phyloP scores from a whole-genome alignment of 129 eudicot species.

The Logfia minima region DNA sequence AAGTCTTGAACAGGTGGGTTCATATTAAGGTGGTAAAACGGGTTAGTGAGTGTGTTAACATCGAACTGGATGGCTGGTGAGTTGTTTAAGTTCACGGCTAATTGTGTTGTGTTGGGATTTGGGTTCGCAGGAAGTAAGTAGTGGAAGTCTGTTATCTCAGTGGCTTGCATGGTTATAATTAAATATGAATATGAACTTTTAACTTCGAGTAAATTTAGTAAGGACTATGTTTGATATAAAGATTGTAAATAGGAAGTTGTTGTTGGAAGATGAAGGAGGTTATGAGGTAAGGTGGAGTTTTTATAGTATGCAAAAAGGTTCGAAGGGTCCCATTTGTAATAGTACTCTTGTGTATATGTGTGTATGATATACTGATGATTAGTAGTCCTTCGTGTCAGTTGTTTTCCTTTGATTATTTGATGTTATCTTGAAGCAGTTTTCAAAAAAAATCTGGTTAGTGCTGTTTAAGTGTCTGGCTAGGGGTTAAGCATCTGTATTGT shows the following conservation, averaged over 20 bases:
- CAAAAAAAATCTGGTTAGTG: not conserved
- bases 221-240: slow-evolving; percentile 5
- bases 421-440: not conserved
- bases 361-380: slow-evolving; percentile 20
- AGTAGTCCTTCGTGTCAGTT: not conserved
- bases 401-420: slow-evolving; percentile 14
- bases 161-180: slow-evolving; percentile 69
- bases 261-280: slow-evolving; percentile 55
- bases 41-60: slow-evolving; percentile 43
- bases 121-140: slow-evolving; percentile 58
- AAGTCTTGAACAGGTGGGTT: slow-evolving; percentile 60
- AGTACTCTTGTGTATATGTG: not conserved
- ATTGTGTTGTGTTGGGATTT: slow-evolving; percentile 43
- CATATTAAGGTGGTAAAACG: slow-evolving; percentile 55
- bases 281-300: slow-evolving; percentile 43
- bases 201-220: slow-evolving; percentile 6
- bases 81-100: slow-evolving; percentile 40
- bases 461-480: slow-evolving; percentile 7
- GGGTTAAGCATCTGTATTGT: not conserved
- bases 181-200: slow-evolving; percentile 6
- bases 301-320: slow-evolving; percentile 68
- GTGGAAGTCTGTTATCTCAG: slow-evolving; percentile 53
- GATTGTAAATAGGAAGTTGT: slow-evolving; percentile 23
- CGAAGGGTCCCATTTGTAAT: slow-evolving; percentile 45
- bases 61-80: slow-evolving; percentile 39